These are phyloP conservation scores for Cylindrodendrum hubeiense DNA, from an alignment of 2,329 filamentous ascomycete genomes.

Conservation along the genomic window DNA sequence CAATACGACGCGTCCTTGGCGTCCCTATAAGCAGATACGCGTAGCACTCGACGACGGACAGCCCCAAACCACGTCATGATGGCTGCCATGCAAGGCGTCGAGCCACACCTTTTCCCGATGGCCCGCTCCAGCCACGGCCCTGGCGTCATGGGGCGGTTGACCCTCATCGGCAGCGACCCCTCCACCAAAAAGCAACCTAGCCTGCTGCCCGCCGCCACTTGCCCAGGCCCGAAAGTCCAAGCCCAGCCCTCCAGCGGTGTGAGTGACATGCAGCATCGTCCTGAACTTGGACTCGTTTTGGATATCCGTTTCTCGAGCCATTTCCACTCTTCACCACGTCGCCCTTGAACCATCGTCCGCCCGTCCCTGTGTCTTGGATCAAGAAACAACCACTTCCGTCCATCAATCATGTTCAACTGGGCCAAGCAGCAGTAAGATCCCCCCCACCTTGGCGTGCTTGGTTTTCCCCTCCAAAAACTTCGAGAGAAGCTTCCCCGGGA, in stretches of 20 bases:
- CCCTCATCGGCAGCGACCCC: constrained; percentile 2
- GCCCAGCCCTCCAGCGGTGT: constrained; percentile 14
- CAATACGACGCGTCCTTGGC: not conserved
- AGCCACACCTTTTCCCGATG: not conserved
- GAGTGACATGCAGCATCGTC: constrained; percentile 24
- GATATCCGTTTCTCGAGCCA: constrained; percentile 8
- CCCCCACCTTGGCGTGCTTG: constrained; percentile 10
- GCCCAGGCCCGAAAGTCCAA: constrained; percentile 1
- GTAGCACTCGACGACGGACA: not conserved
- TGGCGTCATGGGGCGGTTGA: constrained; percentile 19
- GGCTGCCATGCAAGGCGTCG: too few species aligned
- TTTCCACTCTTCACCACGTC: constrained; percentile 11
- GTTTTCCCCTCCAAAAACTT: not conserved
- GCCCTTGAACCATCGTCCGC: not conserved
- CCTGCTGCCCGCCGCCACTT: constrained; percentile 9
- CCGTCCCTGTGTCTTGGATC: constrained; percentile 1
- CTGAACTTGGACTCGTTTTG: constrained; percentile 17
- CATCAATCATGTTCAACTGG: constrained; percentile 86
- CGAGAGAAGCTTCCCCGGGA: not conserved
- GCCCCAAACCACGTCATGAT: constrained; percentile 1
- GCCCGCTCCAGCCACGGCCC: constrained; percentile 15
- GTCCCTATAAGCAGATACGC: not conserved
- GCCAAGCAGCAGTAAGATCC: constrained; percentile 84
- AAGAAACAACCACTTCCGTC: not conserved
- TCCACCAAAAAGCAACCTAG: constrained; percentile 10